A percentile compares a stretch with the other conserved stretches of the same genome.
Conservation (phyloP, 106 monocot genomes). For the Apostasia shenzhenica region DNA sequence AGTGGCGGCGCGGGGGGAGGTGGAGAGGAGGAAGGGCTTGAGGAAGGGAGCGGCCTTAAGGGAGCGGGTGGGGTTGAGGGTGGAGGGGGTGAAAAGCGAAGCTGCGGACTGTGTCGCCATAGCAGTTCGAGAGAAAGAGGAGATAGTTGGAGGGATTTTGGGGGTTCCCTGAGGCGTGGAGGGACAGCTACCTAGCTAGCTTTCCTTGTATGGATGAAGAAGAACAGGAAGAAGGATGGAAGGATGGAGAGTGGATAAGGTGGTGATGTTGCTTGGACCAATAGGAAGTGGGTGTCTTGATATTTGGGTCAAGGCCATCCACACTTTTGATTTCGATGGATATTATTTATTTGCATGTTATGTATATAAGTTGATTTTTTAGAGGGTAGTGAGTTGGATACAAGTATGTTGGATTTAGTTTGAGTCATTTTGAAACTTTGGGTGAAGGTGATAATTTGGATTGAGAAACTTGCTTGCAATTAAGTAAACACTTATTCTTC, state of each 20-base stretch:
- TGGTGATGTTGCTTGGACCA: neutral
- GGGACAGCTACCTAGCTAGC: neutral
- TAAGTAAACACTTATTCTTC: too few relatives aligned
- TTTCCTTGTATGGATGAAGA: neutral
- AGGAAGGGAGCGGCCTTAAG: constrained; percentile 11
- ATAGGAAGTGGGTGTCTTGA: neutral
- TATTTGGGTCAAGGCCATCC: too few relatives aligned
- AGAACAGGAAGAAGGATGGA: neutral
- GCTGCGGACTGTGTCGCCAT: constrained; percentile 8
- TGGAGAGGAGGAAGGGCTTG: neutral
- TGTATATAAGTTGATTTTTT: too few relatives aligned
- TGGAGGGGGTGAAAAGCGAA: constrained; percentile 2
- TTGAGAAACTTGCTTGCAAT: too few relatives aligned
- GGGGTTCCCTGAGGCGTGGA: neutral
- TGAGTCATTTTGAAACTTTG: too few relatives aligned
- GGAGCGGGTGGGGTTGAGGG: constrained; percentile 10
- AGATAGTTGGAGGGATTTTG: constrained; percentile 49
- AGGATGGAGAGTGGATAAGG: constrained; percentile 9
- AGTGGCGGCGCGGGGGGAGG: constrained; percentile 13
- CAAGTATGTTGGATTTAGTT: too few relatives aligned
- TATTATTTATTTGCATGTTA: too few relatives aligned
- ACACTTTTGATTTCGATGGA: too few relatives aligned
- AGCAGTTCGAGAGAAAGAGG: constrained; percentile 18
- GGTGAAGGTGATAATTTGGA: too few relatives aligned
- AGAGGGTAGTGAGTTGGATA: too few relatives aligned